phyloP scores from a whole-genome alignment of 2,329 filamentous ascomycete species.

The Penicillium sp. region DNA sequence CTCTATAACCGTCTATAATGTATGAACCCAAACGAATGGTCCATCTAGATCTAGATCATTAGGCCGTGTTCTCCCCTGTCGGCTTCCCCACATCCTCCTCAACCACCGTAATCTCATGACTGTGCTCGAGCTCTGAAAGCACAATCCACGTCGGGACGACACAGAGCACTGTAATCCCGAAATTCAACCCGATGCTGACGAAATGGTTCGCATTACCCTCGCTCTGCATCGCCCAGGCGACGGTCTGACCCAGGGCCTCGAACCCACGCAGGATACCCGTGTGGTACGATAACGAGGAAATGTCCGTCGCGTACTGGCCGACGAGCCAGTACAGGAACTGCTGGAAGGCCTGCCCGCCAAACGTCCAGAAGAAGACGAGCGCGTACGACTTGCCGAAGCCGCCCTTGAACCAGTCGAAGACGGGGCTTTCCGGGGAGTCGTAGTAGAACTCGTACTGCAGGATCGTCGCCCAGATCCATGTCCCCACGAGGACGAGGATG shows the following conservation, averaged over 20 bases:
- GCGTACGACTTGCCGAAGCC: slow-evolving; percentile 20
- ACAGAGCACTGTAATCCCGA: slow-evolving; percentile 16
- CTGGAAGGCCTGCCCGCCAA: slow-evolving; percentile 18
- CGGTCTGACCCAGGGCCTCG: slow-evolving; percentile 19
- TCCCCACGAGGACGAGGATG: slow-evolving; percentile 9
- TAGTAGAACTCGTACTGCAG: slow-evolving; percentile 19
- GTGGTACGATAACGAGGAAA: slow-evolving; percentile 18
- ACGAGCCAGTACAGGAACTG: slow-evolving; percentile 20
- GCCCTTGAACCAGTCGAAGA: slow-evolving; percentile 21
- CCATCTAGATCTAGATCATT: too few relatives aligned
- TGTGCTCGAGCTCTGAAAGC: slow-evolving; percentile 17
- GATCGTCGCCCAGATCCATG: slow-evolving; percentile 19
- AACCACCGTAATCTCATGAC: slow-evolving; percentile 15
- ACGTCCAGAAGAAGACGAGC: slow-evolving; percentile 19
- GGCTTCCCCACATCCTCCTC: slow-evolving; percentile 2
- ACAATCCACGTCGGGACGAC: slow-evolving; percentile 17
- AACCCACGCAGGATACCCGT: slow-evolving; percentile 17
- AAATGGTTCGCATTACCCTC: slow-evolving; percentile 22
- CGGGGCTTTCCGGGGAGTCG: not conserved
- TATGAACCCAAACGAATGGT: too few relatives aligned
- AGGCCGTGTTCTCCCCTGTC: not conserved
- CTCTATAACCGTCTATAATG: too few relatives aligned
- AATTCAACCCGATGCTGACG: slow-evolving; percentile 19
- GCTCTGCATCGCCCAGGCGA: slow-evolving; percentile 22
- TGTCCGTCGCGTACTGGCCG: slow-evolving; percentile 18